Percentiles rank a stretch among this genome's conserved stretches.
Evolutionary conservation across 2,329 filamentous ascomycete species (phyloP).

Genomic region (Xylaria sp.): DNA sequence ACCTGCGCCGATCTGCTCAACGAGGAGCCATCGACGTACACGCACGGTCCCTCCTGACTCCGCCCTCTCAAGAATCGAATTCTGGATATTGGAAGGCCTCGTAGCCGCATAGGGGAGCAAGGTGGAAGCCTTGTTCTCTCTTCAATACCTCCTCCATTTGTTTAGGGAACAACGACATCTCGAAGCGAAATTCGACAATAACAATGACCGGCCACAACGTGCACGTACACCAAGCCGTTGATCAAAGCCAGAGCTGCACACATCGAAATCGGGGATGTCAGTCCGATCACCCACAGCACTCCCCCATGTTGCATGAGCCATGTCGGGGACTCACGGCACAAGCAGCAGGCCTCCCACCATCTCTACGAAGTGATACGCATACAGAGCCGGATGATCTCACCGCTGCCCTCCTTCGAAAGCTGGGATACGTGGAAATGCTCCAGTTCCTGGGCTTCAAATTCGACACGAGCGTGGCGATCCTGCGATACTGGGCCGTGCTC

Average conservation of each 20-base stretch:
- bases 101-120: neutral
- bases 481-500: constrained; percentile 28
- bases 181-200: neutral
- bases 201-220: constrained; percentile 4
- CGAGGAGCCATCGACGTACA: neutral
- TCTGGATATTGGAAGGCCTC: neutral
- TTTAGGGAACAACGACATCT: neutral
- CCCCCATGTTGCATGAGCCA: neutral
- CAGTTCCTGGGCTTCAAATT: constrained; percentile 23
- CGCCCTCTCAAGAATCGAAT: neutral
- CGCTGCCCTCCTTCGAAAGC: constrained; percentile 4
- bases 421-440: constrained; percentile 3
- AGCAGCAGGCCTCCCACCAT: no score
- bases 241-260: neutral
- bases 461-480: constrained; percentile 18
- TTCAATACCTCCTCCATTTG: neutral
- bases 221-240: neutral
- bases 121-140: neutral
- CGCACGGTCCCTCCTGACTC: neutral
- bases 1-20: constrained; percentile 5
- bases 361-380: neutral
- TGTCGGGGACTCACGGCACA: neutral
- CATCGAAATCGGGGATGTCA: no score
- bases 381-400: neutral
- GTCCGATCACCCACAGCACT: neutral